Base-by-base conservation (phyloP, 2,329 filamentous ascomycete species). In the Tolypocladium paradoxum region DNA sequence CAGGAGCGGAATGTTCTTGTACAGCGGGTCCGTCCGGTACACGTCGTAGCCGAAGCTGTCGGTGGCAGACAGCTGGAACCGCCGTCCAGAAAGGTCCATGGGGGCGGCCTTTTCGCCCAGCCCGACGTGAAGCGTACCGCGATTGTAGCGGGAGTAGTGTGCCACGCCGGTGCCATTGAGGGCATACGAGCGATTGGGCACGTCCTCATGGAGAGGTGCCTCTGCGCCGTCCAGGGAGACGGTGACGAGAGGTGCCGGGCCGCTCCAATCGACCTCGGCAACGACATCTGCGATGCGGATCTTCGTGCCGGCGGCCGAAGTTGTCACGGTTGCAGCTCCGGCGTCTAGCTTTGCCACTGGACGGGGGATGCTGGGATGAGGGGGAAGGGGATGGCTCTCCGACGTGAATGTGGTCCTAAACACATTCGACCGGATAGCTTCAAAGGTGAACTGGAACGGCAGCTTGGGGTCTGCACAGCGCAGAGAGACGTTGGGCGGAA, bases 101-200 rank as follows among this genome's bases (percentile, higher is more conserved):
- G 85, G 85, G 0, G 84, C 85, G 6, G 82, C 75, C 64, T 88
- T 88, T 64, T 89, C 85, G 5, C 85, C 86, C 0, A 89, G 72
- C 0, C 86, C 85, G 20, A 87, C 78, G 59, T 89, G 83, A 0
- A 89, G 73, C 0, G 80, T 83, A 22, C 77, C 73, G 18, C 76
- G 71, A 56, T 84, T 79, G 64, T 85, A 85, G 16, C 73, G 68
- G 0, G 80, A 81, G 62, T 88, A 88, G 60, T 87, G 83, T 0
- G 83, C 77, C 22, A 87, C 68, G 1, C 85, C 85, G 0, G 70
- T 64, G 0, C 78, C 78, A 57, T 88, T 82, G 8, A 81, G 70
- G 1, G 74, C 77, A 58, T 88, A 89, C 0, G 84, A 87, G 11
- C 85, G 81, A 60, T 80, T 75, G 0, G 78, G 76, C 2, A 89